These are phyloP conservation scores for Hericium rajendrae DNA, from an alignment of 768 basidiomycete genomes.

Conservation along the genomic window DNA sequence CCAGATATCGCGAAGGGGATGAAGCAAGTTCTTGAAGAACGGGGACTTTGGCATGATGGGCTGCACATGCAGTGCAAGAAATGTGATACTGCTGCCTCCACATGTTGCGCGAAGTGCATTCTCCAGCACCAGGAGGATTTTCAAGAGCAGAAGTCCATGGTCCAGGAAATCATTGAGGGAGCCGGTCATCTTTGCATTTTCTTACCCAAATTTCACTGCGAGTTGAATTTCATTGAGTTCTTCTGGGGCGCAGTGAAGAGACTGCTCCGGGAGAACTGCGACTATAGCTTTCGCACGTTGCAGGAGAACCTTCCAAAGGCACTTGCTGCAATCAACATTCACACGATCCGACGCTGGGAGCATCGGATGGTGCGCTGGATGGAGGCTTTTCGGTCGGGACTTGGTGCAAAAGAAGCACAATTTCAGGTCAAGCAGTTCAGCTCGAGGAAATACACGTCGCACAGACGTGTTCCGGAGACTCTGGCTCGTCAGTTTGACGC, in stretches of 20 bases:
- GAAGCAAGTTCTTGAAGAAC: too few species aligned
- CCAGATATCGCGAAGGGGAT: too few species aligned
- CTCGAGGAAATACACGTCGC: constrained; percentile 21
- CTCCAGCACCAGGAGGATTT: constrained; percentile 22
- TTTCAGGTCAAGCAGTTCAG: constrained; percentile 22
- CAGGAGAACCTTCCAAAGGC: constrained; percentile 18
- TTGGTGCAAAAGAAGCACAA: constrained; percentile 22
- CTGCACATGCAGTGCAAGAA: too few species aligned
- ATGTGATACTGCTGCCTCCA: too few species aligned
- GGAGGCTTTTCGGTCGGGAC: constrained; percentile 23
- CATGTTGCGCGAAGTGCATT: constrained; percentile 25
- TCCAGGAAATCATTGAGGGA: constrained; percentile 19
- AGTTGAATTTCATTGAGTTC: constrained; percentile 23
- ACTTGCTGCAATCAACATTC: constrained; percentile 12
- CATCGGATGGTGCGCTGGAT: constrained; percentile 23
- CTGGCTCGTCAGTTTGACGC: neutral
- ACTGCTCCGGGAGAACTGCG: constrained; percentile 17
- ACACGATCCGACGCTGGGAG: constrained; percentile 24
- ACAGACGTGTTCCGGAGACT: constrained; percentile 15
- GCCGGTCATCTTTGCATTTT: constrained; percentile 22
- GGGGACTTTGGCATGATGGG: too few species aligned
- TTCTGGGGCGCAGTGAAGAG: constrained; percentile 24
- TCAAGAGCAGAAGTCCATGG: constrained; percentile 14
- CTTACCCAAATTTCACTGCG: constrained; percentile 23
- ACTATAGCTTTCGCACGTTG: constrained; percentile 21